These are phyloP conservation scores for Flagelloscypha sp. DNA, from an alignment of 768 basidiomycete genomes.

Conservation along the genomic window DNA sequence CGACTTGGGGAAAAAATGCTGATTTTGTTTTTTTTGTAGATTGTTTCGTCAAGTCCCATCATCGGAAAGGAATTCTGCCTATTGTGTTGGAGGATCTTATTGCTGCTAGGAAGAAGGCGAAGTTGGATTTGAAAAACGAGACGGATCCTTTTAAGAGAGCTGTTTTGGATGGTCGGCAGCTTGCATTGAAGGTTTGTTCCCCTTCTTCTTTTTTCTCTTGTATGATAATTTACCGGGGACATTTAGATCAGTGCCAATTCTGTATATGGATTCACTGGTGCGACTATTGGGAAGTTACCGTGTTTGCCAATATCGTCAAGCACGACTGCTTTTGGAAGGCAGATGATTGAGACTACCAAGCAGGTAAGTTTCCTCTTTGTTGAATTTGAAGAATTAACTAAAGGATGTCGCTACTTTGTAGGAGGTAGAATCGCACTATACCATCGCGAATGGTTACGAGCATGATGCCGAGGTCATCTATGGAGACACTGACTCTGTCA, in stretches of 20 bases:
- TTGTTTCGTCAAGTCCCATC: conserved; percentile 65
- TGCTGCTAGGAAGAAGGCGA: conserved; percentile 87
- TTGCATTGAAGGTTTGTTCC: conserved; percentile 77
- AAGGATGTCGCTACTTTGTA: no score
- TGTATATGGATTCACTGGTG: conserved; percentile 98
- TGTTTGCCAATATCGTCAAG: conserved; percentile 95
- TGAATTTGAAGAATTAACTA: conserved; percentile 1
- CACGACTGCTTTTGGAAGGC: conserved; percentile 91
- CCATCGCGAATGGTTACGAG: conserved; percentile 71
- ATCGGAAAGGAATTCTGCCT: conserved; percentile 84
- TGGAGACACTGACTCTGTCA: conserved; percentile 98
- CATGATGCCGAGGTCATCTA: conserved; percentile 94
- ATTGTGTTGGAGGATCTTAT: conserved; percentile 92
- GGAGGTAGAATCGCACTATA: conserved; percentile 89
- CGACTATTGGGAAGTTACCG: conserved; percentile 93
- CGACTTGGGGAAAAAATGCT: background rate
- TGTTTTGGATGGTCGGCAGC: conserved; percentile 92
- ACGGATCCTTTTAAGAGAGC: conserved; percentile 96
- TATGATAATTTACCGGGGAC: background rate
- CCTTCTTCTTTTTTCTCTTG: background rate
- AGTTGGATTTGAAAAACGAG: conserved; percentile 93
- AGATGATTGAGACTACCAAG: conserved; percentile 98
- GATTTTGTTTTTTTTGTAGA: conserved; percentile 39
- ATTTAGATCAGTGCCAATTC: conserved; percentile 95
- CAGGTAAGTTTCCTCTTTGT: conserved; percentile 36